phyloP scores from a whole-genome alignment of 352 stramenopile species.

The Phytopythium aichiense region DNA sequence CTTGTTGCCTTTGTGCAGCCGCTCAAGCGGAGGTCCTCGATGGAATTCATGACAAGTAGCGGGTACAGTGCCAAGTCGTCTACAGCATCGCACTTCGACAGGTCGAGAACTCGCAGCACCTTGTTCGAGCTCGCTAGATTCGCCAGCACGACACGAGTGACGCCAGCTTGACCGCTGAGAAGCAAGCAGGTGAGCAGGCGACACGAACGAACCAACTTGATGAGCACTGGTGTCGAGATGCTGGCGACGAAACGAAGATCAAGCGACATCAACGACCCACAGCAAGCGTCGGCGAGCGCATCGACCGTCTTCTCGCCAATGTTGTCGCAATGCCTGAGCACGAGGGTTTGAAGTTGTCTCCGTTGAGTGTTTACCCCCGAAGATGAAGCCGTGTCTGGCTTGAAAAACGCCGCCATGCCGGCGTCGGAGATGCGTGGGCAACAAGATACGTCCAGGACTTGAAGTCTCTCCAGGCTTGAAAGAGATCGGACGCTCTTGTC shows the following conservation, averaged over 20 bases:
- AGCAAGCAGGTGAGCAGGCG: conserved; percentile 23
- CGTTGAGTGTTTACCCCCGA: conserved; percentile 12
- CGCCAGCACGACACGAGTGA: conserved; percentile 41
- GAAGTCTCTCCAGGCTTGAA: conserved; percentile 39
- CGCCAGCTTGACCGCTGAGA: conserved; percentile 27
- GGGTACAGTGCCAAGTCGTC: conserved; percentile 66
- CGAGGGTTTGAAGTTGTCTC: conserved; percentile 21
- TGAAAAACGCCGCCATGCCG: conserved; percentile 42
- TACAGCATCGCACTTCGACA: conserved; percentile 40
- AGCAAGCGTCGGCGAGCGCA: conserved; percentile 26
- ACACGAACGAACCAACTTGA: conserved; percentile 37
- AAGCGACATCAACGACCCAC: conserved; percentile 23
- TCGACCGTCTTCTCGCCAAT: conserved; percentile 29
- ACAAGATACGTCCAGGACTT: conserved; percentile 50
- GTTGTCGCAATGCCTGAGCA: conserved; percentile 20
- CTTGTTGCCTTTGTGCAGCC: conserved; percentile 26
- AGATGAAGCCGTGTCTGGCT: conserved; percentile 12
- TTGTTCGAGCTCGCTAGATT: conserved; percentile 56
- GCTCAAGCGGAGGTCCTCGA: conserved; percentile 45
- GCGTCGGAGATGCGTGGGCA: conserved; percentile 41
- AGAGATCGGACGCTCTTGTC: conserved; percentile 59
- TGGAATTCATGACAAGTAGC: conserved; percentile 51
- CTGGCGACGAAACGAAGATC: conserved; percentile 31
- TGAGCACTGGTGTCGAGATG: conserved; percentile 18
- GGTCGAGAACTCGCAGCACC: conserved; percentile 43